phyloP scores from a whole-genome alignment of 352 stramenopile species.

The Phytophthora pluvialis region DNA sequence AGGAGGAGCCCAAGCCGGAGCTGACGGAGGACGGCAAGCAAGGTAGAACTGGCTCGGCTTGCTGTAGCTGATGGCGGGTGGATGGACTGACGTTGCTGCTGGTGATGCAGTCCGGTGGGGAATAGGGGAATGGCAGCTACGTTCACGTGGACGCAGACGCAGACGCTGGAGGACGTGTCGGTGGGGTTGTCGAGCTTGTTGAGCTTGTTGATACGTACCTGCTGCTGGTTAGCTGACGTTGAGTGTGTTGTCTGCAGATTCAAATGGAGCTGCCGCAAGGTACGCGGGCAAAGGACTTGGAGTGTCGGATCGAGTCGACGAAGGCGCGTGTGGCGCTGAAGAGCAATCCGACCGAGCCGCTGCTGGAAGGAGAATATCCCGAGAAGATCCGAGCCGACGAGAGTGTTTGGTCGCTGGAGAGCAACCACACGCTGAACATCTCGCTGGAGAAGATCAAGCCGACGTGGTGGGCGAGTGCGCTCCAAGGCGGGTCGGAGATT shows the following conservation, averaged over 20 bases:
- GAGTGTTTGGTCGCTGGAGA: slow-evolving; percentile 97
- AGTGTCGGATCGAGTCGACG: slow-evolving; percentile 90
- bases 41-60: slow-evolving; percentile 29
- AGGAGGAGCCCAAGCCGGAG: slow-evolving; percentile 15
- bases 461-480: slow-evolving; percentile 97
- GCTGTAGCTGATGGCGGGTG: neutral
- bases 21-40: slow-evolving; percentile 77
- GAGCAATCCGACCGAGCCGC: slow-evolving; percentile 20
- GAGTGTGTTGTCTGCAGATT: slow-evolving; percentile 48
- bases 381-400: slow-evolving; percentile 97
- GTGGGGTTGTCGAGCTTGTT: slow-evolving; percentile 53
- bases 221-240: slow-evolving; percentile 2
- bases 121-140: slow-evolving; percentile 89
- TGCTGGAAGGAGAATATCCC: slow-evolving; percentile 88
- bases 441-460: slow-evolving; percentile 97
- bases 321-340: slow-evolving; percentile 89
- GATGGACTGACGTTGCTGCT: slow-evolving; percentile 7
- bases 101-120: slow-evolving; percentile 78
- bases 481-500: slow-evolving; percentile 94
- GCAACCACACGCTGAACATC: slow-evolving; percentile 71
- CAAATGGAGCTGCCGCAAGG: slow-evolving; percentile 88
- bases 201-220: neutral
- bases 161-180: slow-evolving; percentile 95
- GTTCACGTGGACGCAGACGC: slow-evolving; percentile 99
- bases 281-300: slow-evolving; percentile 92